Base-by-base conservation (phyloP, 768 basidiomycete genomes). In the Leucocoprinus sp. region DNA sequence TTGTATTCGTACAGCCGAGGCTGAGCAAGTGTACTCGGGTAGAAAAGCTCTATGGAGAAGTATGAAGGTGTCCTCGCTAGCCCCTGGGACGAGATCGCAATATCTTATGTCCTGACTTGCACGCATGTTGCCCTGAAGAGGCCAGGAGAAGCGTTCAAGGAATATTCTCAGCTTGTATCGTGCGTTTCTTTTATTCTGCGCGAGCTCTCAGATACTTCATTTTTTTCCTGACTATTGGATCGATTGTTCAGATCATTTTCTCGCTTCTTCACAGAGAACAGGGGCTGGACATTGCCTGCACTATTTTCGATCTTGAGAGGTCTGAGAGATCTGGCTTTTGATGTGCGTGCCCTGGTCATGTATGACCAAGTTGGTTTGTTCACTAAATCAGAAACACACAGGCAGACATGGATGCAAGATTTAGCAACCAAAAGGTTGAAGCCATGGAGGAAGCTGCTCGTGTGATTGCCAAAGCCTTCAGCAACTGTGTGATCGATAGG, bases 371-470 rank as follows among this genome's bases (percentile, higher is more conserved):
- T 27, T 31, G 22, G 14, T 8, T 31, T 19, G 36, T 27, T 44
- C 1, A 14, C 42, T 14, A 35, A 15, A 35, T 34, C 22, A n/a
- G n/a, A n/a, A n/a, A n/a, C n/a, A 14, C 11, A 37, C 52, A 84
- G 82, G 80, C 82, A 35, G 82, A 84, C 54, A 60, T 72, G 15
- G 72, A 82, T 49, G 77, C 77, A 24, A 74, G 70, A 60, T 68
- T 72, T 39, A 72, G 76, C 50, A 64, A 64, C 39, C 71, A 82
- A 52, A 74, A 67, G 50, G 76, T 69, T 55, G 76, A 82, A 52
- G 74, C 74, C 55, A 83, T 91, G 77, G 91, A 96, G 55, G 89
- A 91, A 54, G 82, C 89, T 3, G 90, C 93, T 0, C 69, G 91
- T 35, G 75, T 80, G 11, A 88, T 93, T 45, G 84, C 86, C 29